A percentile compares a stretch with the other conserved stretches of the same genome.
phyloP scores from a whole-genome alignment of 805 yeast genomes.

The Yamadazyma philogaea region DNA sequence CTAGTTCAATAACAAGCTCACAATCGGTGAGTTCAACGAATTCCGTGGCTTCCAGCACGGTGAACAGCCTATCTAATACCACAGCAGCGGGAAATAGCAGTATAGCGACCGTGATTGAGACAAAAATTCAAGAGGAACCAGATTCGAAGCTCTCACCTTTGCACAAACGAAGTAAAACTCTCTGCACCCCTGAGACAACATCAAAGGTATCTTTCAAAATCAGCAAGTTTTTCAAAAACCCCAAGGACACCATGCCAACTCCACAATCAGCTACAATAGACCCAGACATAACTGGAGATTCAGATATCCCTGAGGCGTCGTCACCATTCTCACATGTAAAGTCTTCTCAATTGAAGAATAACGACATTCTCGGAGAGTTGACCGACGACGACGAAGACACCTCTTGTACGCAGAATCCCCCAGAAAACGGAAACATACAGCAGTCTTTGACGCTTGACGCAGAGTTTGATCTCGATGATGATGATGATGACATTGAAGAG shows the following conservation, averaged over 20 bases:
- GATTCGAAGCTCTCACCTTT: slow-evolving; percentile 14
- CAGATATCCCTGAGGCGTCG: slow-evolving; percentile 31
- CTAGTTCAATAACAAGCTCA: neutral
- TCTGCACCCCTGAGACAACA: slow-evolving; percentile 6
- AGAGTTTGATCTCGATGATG: slow-evolving; percentile 24
- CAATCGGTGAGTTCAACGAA: neutral
- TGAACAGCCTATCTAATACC: no score
- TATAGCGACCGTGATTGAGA: no score
- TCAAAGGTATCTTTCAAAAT: slow-evolving; percentile 10
- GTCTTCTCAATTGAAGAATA: slow-evolving; percentile 5
- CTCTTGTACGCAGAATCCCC: neutral
- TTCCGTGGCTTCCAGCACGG: no score
- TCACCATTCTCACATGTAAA: slow-evolving; percentile 18
- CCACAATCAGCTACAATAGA: slow-evolving; percentile 6
- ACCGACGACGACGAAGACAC: slow-evolving; percentile 14
- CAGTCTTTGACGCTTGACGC: neutral
- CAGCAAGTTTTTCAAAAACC: slow-evolving; percentile 8
- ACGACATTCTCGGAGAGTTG: slow-evolving; percentile 14
- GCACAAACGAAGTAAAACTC: slow-evolving; percentile 13
- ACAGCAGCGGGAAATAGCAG: neutral
- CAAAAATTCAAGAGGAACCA: neutral
- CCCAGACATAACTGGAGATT: slow-evolving; percentile 23
- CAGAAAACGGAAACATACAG: neutral
- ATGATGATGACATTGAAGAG: slow-evolving; percentile 39
- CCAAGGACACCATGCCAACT: slow-evolving; percentile 7